Base-by-base conservation (phyloP, 2,329 filamentous ascomycete species). In the Talaromyces sp. region DNA sequence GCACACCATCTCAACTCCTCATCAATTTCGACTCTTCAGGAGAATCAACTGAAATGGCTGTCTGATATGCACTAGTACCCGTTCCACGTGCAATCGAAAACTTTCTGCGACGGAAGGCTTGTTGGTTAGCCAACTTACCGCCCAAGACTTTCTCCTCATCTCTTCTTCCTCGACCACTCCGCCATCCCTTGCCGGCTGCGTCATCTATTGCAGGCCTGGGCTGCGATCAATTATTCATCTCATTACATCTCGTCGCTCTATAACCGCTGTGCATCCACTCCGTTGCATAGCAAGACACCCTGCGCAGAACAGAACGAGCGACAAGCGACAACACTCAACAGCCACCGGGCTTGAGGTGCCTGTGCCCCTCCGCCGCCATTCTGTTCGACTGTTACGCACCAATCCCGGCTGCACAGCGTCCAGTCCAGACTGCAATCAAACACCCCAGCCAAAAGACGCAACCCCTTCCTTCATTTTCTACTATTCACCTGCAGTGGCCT, bases 141-240 rank as follows among this genome's bases (percentile, higher is more conserved):
- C 36, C 56, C 36, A 45, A 38, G 22, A 45, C 38, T 40, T 38
- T 59, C 56, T 19, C 56, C 36, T 58, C 56, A 27, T 58, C 56
- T 58, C 38, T 19, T 43, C 25, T 22, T 59, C n/a, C 59, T 36
- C n/a, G 22, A 51, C 17, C 47, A 17, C 47, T 51, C 43, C 34
- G 17, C 36, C 53, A 61, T 66, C 64, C 59, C 64, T 66, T 66
- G 64, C 60, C 19, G 40, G 19, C 49, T 53, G 59, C 64, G 56
- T 63, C 64, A 22, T 43, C 64, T 36, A 36, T 22, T 58, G 27
- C 53, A 29, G 17, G 58, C 49, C 36, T 59, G 56, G 56, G 19
- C 56, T 59, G 19, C 40, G 40, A 34, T 34, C 61, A 58, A 34
- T 38, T 51, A 27, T 51, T 13, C 29, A 22, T 61, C 59, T 27